Base-by-base conservation (phyloP, 129 eudicot genomes). In the Flaveria bidentis region DNA sequence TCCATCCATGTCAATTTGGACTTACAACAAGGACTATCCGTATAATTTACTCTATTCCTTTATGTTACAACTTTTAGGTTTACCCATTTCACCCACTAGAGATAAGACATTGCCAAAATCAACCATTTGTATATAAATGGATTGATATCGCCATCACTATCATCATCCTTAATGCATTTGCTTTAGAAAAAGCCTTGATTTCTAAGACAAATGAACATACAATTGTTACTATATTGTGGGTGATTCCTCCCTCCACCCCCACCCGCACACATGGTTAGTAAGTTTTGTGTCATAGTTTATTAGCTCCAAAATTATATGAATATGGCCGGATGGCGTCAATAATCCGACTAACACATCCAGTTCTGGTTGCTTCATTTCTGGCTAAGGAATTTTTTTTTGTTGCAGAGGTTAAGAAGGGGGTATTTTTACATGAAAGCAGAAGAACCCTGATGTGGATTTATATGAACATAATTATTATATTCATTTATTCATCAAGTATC, bases 371-470 rank as follows among this genome's bases (percentile, higher is more conserved):
- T 36, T 36, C 5, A 36, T 36, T 33, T 36, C 41, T 67, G 26
- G 61, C 26, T 57, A 58, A 78, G 25, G 1, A n/a, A 62, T 15
- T 4, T 7, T 13, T 61, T 12, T 66, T 13, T 72, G 70, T 45
- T 86, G 83, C 91, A 95, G 99, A 95, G 99, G 80, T 81, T 95
- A 78, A 78, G 77, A 79, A 80, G 89, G 18, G 92, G 84, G 18
- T 87, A 89, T 20, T 74, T 83, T 18, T 83, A 57, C 71, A 83
- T 95, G 87, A 86, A 83, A 81, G 92, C 87, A n/a, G 95, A 86
- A 77, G 97, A 87, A 83, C 86, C 80, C 63, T 90, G 94, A 44
- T 86, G 91, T 57, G 77, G 84, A 28, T 51, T 85, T 87, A 77
- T 16, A 81, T 84, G 72, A 88, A 67, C 60, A 79, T 79, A 36